Base-by-base conservation (phyloP, 2,329 filamentous ascomycete genomes). In the Arthrocladium fulminans region DNA sequence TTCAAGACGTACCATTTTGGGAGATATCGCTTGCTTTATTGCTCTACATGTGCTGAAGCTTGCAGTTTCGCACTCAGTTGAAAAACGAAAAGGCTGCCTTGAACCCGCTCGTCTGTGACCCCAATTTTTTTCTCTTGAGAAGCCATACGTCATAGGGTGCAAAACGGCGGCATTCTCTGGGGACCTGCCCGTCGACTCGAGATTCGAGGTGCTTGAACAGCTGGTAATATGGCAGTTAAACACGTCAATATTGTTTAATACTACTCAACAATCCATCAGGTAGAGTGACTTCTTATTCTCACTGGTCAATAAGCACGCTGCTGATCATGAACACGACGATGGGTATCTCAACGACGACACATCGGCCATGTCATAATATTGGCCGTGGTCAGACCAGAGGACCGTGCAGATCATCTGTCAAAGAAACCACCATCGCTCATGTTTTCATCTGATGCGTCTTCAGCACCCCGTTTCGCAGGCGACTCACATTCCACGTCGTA, bases 1-100 rank as follows among this genome's bases (percentile, higher is more conserved):
- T 60, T 75, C 68, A 30, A 74, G 63, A 29, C 66, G 64, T 29
- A 59, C 54, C 60, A 63, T 63, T 15, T 30, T 41, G 34, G 37
- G 8, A n/a, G 17, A 22, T 22, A 20, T 35, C 5, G 13, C 13
- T 7, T 13, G 13, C 7, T 7, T 7, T 13, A 7, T 29, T 29
- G 7, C 13, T 13, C 27, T 13, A 29, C 27, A 7, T 29, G 7
- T 13, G 13, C 27, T 7, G 13, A 29, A 7, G 7, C 27, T 7
- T 29, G 27, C 13, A 7, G 27, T 29, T 7, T 29, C 27, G 7
- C 27, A 29, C 27, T 29, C 7, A 29, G 27, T n/a, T n/a, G n/a
- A n/a, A n/a, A n/a, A n/a, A n/a, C n/a, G n/a, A n/a, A n/a, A n/a
- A n/a, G n/a, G n/a, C n/a, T n/a, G n/a, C n/a, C n/a, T n/a, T n/a